Evolutionary conservation across 768 basidiomycete species (phyloP).

Genomic region (Suillus variegatus): DNA sequence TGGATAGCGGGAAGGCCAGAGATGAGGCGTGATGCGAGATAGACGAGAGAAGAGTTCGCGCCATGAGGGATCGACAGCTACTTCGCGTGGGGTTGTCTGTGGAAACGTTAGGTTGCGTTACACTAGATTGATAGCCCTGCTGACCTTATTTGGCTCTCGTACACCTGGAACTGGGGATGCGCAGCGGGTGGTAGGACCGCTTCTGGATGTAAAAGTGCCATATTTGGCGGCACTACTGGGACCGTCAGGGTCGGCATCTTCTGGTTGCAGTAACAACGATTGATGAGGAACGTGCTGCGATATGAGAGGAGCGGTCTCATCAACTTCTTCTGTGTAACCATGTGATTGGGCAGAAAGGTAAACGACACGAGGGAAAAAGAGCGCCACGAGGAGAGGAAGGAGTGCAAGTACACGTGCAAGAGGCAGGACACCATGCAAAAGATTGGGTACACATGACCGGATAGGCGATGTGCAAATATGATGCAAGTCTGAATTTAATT

Average conservation of each 20-base stretch:
- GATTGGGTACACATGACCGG: slow-evolving; percentile 32
- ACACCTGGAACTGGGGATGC: slow-evolving; percentile 41
- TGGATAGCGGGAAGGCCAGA: slow-evolving; percentile 76
- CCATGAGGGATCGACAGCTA: slow-evolving; percentile 69
- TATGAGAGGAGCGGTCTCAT: slow-evolving; percentile 29
- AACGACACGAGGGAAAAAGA: slow-evolving; percentile 63
- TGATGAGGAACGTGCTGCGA: slow-evolving; percentile 30
- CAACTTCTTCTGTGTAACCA: slow-evolving; percentile 14
- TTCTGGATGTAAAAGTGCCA: slow-evolving; percentile 46
- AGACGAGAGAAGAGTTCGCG: slow-evolving; percentile 66
- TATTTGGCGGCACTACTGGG: slow-evolving; percentile 57
- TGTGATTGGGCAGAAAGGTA: slow-evolving; percentile 51
- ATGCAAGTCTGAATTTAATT: slow-evolving; percentile 16
- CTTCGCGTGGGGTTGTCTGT: slow-evolving; percentile 44
- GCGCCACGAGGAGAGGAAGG: slow-evolving; percentile 56
- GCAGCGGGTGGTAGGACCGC: slow-evolving; percentile 52
- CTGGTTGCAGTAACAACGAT: slow-evolving; percentile 57
- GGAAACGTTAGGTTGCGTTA: background rate
- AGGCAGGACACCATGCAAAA: slow-evolving; percentile 57
- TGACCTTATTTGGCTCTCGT: background rate
- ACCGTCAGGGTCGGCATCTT: slow-evolving; percentile 29
- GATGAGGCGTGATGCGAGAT: slow-evolving; percentile 68
- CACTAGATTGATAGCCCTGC: background rate
- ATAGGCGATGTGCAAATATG: slow-evolving; percentile 25
- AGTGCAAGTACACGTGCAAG: slow-evolving; percentile 67